phyloP scores from a whole-genome alignment of 148 eudicot species.

The Vaccinium vitisidaea region DNA sequence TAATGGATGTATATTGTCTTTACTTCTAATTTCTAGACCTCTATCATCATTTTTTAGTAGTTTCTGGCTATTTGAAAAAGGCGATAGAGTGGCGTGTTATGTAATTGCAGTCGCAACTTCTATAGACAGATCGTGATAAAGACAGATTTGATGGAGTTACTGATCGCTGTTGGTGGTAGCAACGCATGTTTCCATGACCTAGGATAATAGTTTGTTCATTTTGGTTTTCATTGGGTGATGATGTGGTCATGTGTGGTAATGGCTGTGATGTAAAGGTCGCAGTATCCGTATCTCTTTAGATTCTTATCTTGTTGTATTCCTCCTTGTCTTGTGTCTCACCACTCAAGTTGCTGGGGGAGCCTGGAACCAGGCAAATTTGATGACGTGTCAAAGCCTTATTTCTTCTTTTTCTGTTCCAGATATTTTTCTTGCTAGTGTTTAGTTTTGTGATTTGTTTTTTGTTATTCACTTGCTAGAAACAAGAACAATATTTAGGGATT shows the following conservation, averaged over 20 bases:
- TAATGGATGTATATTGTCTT: not conserved
- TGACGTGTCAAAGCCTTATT: not conserved
- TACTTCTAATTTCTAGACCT: not conserved
- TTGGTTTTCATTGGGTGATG: not conserved
- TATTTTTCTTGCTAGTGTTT: not conserved
- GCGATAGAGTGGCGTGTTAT: not conserved
- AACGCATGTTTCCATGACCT: not conserved
- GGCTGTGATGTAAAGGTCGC: not conserved
- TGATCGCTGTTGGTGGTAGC: no score
- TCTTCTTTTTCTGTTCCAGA: not conserved
- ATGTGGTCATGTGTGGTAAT: not conserved
- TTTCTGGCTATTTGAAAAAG: constrained; percentile 4
- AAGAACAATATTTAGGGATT: not conserved
- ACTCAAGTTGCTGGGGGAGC: constrained; percentile 9
- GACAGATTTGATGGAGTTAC: no score
- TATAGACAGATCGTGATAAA: not conserved
- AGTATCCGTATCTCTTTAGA: not conserved
- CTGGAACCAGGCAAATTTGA: constrained; percentile 3
- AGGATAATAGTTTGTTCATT: not conserved
- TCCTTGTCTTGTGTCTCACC: not conserved
- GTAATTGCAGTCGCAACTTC: not conserved
- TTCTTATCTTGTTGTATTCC: not conserved
- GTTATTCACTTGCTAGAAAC: constrained; percentile 4
- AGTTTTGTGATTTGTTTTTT: not conserved
- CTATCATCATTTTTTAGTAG: not conserved